Base-by-base conservation (phyloP, 331 rosid genomes). In the Saraca asoca region DNA sequence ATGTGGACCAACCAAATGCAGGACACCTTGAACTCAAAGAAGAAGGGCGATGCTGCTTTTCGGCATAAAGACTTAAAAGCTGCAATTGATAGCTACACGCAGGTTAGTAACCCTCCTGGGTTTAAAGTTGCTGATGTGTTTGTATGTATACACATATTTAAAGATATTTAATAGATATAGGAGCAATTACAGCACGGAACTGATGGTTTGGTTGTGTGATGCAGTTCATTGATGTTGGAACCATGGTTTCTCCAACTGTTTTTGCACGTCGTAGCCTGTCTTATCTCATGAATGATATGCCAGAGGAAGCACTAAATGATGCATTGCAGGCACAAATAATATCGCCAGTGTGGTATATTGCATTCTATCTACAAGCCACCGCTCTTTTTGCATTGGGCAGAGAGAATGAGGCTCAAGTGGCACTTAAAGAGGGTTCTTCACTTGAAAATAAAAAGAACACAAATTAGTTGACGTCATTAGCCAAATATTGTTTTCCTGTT, bases 1-100 rank as follows among this genome's bases (percentile, higher is more conserved):
- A 88, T 93, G 96, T 93, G 97, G 97, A 90, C 98, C 64, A 86
- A 90, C 74, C 89, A 88, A 80, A 86, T 86, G 95, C 91, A 94
- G 81, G 95, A 90, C 51, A 88, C 96, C 3, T 69, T 94, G 74
- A 80, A 78, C 80, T 87, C 95, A 16, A 94, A 90, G 91, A 88
- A 88, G 76, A 94, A 90, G 81, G 99, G 97, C 7, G 97, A 94
- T 24, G 51, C 73, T 12, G 87, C 96, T 71, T 94, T 94, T 70
- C 79, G 89, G 66, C 90, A 80, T 45, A 94, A 90, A 69, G 96
- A 88, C 65, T 82, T 83, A 46, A 75, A 70, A 74, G 74, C 85
- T 58, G 96, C 96, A 58, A 86, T 83, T 19, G 95, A 84, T 66
- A 85, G 86, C 80, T 94, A 83, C 66, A 73, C 92, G 1, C 82